Evolutionary conservation across 176 grass and related monocot genomes (phyloP).

Genomic region (Aegilops longissima): DNA sequence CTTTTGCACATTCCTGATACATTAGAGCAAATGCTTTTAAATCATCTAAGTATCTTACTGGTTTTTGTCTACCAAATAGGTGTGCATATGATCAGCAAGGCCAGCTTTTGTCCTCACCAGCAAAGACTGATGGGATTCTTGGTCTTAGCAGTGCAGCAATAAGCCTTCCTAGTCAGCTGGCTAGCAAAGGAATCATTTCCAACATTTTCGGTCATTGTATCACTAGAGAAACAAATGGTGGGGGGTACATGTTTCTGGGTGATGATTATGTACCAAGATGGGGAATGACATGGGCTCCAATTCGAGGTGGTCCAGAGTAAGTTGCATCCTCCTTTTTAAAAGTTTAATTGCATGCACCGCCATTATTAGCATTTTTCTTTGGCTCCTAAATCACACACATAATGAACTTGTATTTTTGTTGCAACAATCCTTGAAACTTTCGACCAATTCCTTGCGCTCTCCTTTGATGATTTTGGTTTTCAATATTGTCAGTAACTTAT

Average conservation of each 20-base stretch:
- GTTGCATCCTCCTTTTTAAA: slow-evolving; percentile 21
- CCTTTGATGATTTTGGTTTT: not conserved
- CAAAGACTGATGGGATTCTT: slow-evolving; percentile 98
- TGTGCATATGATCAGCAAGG: slow-evolving; percentile 99
- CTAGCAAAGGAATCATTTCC: slow-evolving; percentile 78
- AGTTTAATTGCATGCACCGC: not conserved
- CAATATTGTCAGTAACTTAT: slow-evolving; percentile 56
- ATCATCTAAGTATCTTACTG: slow-evolving; percentile 15
- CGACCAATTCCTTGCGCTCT: not conserved
- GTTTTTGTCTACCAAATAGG: slow-evolving; percentile 35
- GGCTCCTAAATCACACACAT: not conserved
- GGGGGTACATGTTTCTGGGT: slow-evolving; percentile 92
- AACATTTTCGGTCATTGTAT: slow-evolving; percentile 96
- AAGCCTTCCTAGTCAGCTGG: slow-evolving; percentile 83
- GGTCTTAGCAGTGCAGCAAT: slow-evolving; percentile 81
- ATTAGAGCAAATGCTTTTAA: slow-evolving; percentile 14
- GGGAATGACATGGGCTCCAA: slow-evolving; percentile 82
- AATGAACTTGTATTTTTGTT: not conserved
- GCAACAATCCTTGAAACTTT: not conserved
- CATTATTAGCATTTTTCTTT: not conserved
- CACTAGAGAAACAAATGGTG: slow-evolving; percentile 65
- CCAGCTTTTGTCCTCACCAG: slow-evolving; percentile 84
- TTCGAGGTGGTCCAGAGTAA: slow-evolving; percentile 65
- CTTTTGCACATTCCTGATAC: slow-evolving; percentile 1
- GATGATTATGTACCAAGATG: slow-evolving; percentile 89